Conservation (phyloP, 1,284 basidiomycete species). For the Irpex sp. region DNA sequence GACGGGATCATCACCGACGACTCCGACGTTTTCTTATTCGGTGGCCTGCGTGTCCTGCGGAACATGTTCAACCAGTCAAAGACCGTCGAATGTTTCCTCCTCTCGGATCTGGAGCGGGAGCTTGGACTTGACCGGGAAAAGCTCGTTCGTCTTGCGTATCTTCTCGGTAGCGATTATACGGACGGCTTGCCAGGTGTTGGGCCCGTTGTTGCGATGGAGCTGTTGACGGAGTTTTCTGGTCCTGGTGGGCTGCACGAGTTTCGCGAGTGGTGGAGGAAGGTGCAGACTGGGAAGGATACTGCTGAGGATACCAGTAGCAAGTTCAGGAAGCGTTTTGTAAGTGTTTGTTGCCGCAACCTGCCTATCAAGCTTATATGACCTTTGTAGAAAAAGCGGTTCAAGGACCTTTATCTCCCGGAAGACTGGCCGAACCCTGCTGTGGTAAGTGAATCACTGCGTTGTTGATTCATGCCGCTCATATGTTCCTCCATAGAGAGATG, state of each 20-base stretch:
- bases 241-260: conserved; percentile 82
- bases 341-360: conserved; percentile 27
- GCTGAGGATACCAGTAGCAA: conserved; percentile 67
- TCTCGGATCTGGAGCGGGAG: conserved; percentile 84
- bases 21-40: conserved; percentile 98
- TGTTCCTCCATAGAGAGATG: conserved; percentile 61
- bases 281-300: conserved; percentile 88
- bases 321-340: conserved; percentile 83
- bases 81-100: conserved; percentile 94
- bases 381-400: conserved; percentile 84
- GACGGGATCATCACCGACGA: conserved; percentile 99
- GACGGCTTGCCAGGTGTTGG: conserved; percentile 95
- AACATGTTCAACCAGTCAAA: conserved; percentile 99
- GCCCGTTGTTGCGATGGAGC: conserved; percentile 95
- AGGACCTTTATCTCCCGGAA: conserved; percentile 75
- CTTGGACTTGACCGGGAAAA: conserved; percentile 85
- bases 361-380: not conserved
- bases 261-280: conserved; percentile 92
- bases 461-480: not conserved
- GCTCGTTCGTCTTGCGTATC: conserved; percentile 86
- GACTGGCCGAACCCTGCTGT: conserved; percentile 94
- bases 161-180: conserved; percentile 96
- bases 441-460: conserved; percentile 38
- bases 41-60: conserved; percentile 90
- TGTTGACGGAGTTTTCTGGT: conserved; percentile 88